phyloP scores from a whole-genome alignment of 2,329 filamentous ascomycete species.

The Calonectria multiphialidica region DNA sequence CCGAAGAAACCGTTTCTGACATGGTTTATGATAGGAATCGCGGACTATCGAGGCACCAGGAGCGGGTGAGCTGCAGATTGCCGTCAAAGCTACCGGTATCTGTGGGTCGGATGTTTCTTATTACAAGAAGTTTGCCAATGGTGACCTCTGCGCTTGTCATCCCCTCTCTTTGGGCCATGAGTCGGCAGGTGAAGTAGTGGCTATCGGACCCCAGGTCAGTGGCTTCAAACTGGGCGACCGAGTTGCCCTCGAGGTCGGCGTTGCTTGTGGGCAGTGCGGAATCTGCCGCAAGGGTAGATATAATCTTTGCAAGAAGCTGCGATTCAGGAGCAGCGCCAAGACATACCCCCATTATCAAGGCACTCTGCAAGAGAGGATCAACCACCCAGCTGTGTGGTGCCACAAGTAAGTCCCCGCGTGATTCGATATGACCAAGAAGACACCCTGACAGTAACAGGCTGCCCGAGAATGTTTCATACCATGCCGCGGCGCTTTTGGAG shows the following conservation, averaged over 20 bases:
- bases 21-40: slow-evolving; percentile 56
- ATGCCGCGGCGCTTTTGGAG: slow-evolving; percentile 71
- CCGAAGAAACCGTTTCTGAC: slow-evolving; percentile 32
- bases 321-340: slow-evolving; percentile 72
- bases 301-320: slow-evolving; percentile 72
- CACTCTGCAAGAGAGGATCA: slow-evolving; percentile 72
- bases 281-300: slow-evolving; percentile 67
- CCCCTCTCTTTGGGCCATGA: slow-evolving; percentile 76
- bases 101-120: slow-evolving; percentile 79
- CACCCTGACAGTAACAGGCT: slow-evolving; percentile 55
- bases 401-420: slow-evolving; percentile 61
- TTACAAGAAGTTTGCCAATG: slow-evolving; percentile 80
- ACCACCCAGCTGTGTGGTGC: slow-evolving; percentile 72
- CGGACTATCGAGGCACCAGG: slow-evolving; percentile 61
- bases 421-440: not conserved
- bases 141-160: slow-evolving; percentile 74
- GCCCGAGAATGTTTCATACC: slow-evolving; percentile 69
- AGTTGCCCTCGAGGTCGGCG: slow-evolving; percentile 69
- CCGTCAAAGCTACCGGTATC: slow-evolving; percentile 74
- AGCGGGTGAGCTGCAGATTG: slow-evolving; percentile 71
- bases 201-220: slow-evolving; percentile 64
- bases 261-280: slow-evolving; percentile 65
- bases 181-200: slow-evolving; percentile 69
- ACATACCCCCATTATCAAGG: slow-evolving; percentile 74
- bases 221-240: slow-evolving; percentile 68